These are phyloP conservation scores for Naganishia cerealis DNA, from an alignment of 1,284 basidiomycete species.

Conservation along the genomic window DNA sequence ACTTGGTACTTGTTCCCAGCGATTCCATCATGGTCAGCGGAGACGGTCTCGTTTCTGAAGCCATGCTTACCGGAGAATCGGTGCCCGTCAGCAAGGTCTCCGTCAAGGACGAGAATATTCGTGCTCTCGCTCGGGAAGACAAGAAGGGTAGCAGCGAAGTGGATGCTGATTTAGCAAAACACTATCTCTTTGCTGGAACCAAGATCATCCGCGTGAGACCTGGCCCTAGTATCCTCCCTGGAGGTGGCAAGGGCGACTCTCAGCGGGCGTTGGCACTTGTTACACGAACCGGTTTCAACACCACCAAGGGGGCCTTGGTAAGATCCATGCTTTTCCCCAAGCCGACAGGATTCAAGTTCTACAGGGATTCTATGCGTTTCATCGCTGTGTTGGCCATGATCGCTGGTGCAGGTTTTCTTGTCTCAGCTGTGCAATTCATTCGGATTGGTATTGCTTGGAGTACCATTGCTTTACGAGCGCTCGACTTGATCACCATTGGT, in stretches of 20 bases:
- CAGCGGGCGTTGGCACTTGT: slow-evolving; percentile 81
- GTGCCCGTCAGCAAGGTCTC: slow-evolving; percentile 87
- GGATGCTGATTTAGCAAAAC: slow-evolving; percentile 70
- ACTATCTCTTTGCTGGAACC: slow-evolving; percentile 90
- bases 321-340: slow-evolving; percentile 99
- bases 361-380: slow-evolving; percentile 95
- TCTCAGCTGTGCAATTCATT: slow-evolving; percentile 87
- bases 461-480: slow-evolving; percentile 85
- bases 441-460: slow-evolving; percentile 84
- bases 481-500: slow-evolving; percentile 90
- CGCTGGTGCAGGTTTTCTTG: slow-evolving; percentile 81
- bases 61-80: slow-evolving; percentile 95
- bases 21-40: slow-evolving; percentile 90
- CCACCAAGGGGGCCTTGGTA: slow-evolving; percentile 93
- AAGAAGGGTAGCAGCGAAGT: slow-evolving; percentile 62
- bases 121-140: slow-evolving; percentile 65
- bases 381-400: slow-evolving; percentile 87
- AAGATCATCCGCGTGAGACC: slow-evolving; percentile 87
- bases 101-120: slow-evolving; percentile 68
- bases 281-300: slow-evolving; percentile 94
- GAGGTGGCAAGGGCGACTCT: slow-evolving; percentile 57
- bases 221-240: slow-evolving; percentile 58
- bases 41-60: slow-evolving; percentile 96
- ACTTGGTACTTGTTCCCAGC: slow-evolving; percentile 76
- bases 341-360: slow-evolving; percentile 95